Percentiles rank a stretch among this genome's conserved stretches.
Conservation (phyloP, 73 alveolate genomes). For the Strombidium stylifer region DNA sequence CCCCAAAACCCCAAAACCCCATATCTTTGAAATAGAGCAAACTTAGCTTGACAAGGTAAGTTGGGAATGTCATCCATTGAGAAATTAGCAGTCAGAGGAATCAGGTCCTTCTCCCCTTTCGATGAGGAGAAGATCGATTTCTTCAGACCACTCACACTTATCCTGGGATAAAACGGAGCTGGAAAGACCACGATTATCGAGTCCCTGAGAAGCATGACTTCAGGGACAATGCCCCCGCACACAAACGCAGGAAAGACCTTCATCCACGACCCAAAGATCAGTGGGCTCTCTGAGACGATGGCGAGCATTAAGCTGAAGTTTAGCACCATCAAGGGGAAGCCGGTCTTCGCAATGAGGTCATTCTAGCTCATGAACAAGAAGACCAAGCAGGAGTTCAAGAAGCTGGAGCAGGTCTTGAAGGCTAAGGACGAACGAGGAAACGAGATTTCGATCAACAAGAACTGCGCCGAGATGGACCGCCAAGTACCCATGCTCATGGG, state of each 20-base stretch:
- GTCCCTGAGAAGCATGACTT: constrained; percentile 81
- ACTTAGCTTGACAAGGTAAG: no score
- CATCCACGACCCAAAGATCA: constrained; percentile 85
- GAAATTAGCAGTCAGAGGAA: constrained; percentile 91
- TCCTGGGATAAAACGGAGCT: constrained; percentile 97
- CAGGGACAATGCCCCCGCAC: constrained; percentile 97
- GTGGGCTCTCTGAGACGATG: constrained; percentile 71
- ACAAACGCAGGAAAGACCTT: constrained; percentile 92
- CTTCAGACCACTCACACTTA: constrained; percentile 87
- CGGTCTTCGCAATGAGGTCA: constrained; percentile 77
- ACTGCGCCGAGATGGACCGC: constrained; percentile 92
- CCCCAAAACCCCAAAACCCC: no score
- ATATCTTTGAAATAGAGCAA: no score
- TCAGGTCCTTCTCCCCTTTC: constrained; percentile 86
- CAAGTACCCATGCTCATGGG: constrained; percentile 91
- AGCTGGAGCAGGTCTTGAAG: constrained; percentile 83
- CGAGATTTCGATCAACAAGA: constrained; percentile 77
- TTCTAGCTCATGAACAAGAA: constrained; percentile 78
- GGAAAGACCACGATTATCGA: constrained; percentile 98
- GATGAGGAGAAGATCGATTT: constrained; percentile 88
- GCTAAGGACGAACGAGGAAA: constrained; percentile 70
- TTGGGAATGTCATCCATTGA: constrained; percentile 89
- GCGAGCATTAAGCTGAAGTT: constrained; percentile 81
- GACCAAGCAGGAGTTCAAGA: constrained; percentile 84
- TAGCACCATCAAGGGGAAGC: constrained; percentile 75